Evolutionary conservation across 768 basidiomycete genomes (phyloP).

Genomic region (Panaeolus papilionaceus): DNA sequence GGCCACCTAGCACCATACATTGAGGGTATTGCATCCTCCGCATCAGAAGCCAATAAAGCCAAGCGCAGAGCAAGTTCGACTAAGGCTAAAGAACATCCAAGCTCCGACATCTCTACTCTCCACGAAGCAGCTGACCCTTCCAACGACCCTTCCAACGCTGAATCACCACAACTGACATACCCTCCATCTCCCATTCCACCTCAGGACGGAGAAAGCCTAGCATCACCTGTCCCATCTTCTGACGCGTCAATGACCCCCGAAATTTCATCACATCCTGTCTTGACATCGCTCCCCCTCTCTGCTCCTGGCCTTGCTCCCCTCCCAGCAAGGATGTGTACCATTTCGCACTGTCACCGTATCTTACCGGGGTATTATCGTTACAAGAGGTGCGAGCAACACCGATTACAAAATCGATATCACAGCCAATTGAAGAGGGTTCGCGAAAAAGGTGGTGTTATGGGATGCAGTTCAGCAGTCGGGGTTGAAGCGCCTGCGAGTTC

Average conservation of each 20-base stretch:
- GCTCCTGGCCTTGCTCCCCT: conserved; percentile 23
- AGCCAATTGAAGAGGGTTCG: conserved; percentile 57
- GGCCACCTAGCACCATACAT: conserved; percentile 1
- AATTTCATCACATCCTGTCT: neutral
- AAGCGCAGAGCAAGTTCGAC: neutral
- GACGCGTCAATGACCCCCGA: neutral
- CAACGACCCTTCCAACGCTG: neutral
- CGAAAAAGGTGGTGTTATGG: conserved; percentile 39
- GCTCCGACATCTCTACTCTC: neutral
- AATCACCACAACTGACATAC: neutral
- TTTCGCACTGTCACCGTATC: conserved; percentile 61
- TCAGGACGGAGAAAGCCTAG: neutral
- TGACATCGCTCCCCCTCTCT: conserved; percentile 10
- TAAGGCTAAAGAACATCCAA: neutral
- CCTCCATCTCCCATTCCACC: neutral
- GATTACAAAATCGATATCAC: conserved; percentile 60
- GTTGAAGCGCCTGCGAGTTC: neutral
- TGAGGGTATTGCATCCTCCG: neutral
- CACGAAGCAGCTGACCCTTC: neutral
- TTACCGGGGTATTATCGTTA: conserved; percentile 53
- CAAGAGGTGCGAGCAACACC: conserved; percentile 62
- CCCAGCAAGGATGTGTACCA: conserved; percentile 58
- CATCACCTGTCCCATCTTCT: neutral
- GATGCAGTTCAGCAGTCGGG: neutral
- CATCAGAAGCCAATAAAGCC: conserved; percentile 2